Evolutionary conservation across 352 stramenopile genomes (phyloP), one percentile per base, ranked within the genome.

Genomic region (Thalassiosira livingstoniorum): DNA sequence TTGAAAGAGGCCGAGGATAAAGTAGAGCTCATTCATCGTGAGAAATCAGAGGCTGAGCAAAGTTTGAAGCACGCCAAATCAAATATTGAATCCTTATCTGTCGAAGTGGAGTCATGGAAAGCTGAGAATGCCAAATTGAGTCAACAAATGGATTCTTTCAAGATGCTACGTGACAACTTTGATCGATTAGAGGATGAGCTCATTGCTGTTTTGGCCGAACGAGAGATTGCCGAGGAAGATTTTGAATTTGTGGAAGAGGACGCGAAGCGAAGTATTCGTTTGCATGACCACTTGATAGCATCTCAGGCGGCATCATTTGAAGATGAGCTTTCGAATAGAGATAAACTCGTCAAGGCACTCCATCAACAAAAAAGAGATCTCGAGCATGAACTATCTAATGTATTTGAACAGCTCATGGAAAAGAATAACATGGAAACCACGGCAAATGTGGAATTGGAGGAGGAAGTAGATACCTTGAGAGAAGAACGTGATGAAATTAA

Each of bases 181-280:
- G 42, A 43, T 32, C 35, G 57, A 54, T 53, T 85, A 25, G 70
- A 85, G 35, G 71, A 85, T 51, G 65, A 85, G 39, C 13, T 85
- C 10, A 10, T 29, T 18, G 32, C 42, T 25, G 29, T 66, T n/a
- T 72, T 3, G 32, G 42, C 53, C 34, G 77, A 84, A 35, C 64
- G 60, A n/a, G 45, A 84, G 27, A 31, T 58, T 25, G 25, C 27
- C 25, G 69, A 85, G 54, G 61, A 84, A 42, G 21, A 42, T 39
- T 51, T 84, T 23, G n/a, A 71, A n/a, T 78, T 63, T 42, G 35
- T 47, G 11, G 34, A 58, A 54, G 42, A 54, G 21, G 60, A 85
- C 39, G 31, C 62, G n/a, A 51, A 85, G 32, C 64, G 78, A 10
- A 75, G 43, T 21, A 47, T 74, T 7, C n/a, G 70, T 35, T 60